A percentile compares a stretch with the other conserved stretches of the same genome.
Evolutionary conservation across 495 filamentous ascomycete species (phyloP).

Genomic region (Trichocladium uniseriatum): DNA sequence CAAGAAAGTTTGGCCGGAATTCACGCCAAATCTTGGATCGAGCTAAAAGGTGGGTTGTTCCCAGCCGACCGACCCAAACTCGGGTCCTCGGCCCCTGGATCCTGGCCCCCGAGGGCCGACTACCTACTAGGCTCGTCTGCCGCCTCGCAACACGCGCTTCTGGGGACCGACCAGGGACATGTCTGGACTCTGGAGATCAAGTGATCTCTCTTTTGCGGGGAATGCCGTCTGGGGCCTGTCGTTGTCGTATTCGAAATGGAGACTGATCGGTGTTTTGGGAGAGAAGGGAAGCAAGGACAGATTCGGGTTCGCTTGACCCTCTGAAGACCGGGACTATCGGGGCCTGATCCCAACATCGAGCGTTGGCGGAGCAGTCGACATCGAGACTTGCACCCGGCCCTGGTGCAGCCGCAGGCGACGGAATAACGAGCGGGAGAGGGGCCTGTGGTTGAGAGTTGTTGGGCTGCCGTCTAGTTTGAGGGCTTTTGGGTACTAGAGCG

Average conservation of each 20-base stretch:
- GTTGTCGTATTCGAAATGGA: neutral
- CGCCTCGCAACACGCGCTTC: neutral
- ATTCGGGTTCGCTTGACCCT: neutral
- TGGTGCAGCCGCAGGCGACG: neutral
- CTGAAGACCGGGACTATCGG: too few relatives aligned
- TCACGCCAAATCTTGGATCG: neutral
- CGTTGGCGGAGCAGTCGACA: neutral
- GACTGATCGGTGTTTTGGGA: slow-evolving; percentile 21
- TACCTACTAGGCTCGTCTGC: neutral
- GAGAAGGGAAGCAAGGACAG: slow-evolving; percentile 10
- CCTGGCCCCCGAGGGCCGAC: neutral
- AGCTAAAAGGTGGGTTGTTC: slow-evolving; percentile 15
- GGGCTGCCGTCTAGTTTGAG: neutral
- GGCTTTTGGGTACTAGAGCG: slow-evolving; percentile 6
- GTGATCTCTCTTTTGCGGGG: neutral
- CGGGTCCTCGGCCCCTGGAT: neutral
- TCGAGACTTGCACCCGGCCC: neutral
- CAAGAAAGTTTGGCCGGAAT: neutral
- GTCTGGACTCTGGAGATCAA: neutral
- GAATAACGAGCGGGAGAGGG: neutral
- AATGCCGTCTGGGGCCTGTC: neutral
- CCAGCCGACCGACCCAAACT: slow-evolving; percentile 13
- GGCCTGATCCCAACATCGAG: neutral
- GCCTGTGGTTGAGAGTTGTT: neutral
- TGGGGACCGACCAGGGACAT: neutral